These are phyloP conservation scores for Lentinula edodes DNA, from an alignment of 768 basidiomycete genomes.

Conservation along the genomic window DNA sequence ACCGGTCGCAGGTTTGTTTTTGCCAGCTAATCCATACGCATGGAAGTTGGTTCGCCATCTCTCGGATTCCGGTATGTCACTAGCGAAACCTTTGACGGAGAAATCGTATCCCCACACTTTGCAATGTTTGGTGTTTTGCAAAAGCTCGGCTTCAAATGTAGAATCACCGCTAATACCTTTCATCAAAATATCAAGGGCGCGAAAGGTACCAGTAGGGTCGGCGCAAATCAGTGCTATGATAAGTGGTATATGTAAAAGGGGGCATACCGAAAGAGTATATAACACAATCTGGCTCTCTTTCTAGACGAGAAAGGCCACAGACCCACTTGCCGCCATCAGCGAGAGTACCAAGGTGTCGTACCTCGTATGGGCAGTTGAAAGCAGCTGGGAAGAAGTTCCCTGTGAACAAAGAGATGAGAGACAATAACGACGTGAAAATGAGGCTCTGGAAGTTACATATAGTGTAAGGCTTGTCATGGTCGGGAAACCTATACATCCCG, in stretches of 20 bases:
- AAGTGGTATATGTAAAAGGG: background rate
- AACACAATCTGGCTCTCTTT: constrained; percentile 48
- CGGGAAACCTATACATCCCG: background rate
- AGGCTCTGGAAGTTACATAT: background rate
- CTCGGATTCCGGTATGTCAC: constrained; percentile 28
- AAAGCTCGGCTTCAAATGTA: constrained; percentile 56
- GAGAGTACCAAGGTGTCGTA: constrained; percentile 43
- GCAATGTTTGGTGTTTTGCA: constrained; percentile 43
- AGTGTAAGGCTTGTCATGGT: background rate
- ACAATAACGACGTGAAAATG: background rate
- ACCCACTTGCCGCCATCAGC: constrained; percentile 72
- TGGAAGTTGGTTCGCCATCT: constrained; percentile 35
- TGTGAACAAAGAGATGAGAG: background rate
- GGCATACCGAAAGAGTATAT: constrained; percentile 54
- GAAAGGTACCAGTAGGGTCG: background rate
- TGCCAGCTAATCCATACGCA: constrained; percentile 32
- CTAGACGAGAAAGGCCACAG: constrained; percentile 54
- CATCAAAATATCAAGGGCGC: constrained; percentile 7
- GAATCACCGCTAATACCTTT: constrained; percentile 52
- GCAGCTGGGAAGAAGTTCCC: constrained; percentile 50
- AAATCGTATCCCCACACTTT: constrained; percentile 62
- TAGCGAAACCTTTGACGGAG: constrained; percentile 36
- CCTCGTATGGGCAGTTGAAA: constrained; percentile 47
- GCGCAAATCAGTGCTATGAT: background rate
- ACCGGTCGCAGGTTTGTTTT: constrained; percentile 38